Evolutionary conservation across 2,329 filamentous ascomycete genomes (phyloP).

Genomic region (Coniochaeta ligniaria): DNA sequence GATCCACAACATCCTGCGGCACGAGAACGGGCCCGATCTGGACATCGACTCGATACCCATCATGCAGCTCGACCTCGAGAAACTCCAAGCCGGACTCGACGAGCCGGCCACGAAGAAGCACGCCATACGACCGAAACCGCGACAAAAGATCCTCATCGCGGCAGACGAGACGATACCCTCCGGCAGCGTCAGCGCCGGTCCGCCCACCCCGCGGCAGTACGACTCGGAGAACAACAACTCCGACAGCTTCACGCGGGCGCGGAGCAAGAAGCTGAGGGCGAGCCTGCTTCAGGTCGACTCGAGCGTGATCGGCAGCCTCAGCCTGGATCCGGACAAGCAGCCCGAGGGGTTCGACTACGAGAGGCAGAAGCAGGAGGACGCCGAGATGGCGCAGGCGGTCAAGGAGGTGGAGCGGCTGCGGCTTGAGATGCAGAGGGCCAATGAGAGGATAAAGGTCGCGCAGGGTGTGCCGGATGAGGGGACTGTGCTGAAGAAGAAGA

Average conservation of each 20-base stretch:
- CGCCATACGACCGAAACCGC: conserved; percentile 31
- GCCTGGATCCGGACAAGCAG: conserved; percentile 48
- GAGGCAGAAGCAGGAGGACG: conserved; percentile 66
- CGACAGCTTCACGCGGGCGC: conserved; percentile 40
- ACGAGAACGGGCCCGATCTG: conserved; percentile 67
- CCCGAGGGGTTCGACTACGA: conserved; percentile 48
- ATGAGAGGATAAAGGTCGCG: conserved; percentile 65
- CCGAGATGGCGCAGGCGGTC: conserved; percentile 83
- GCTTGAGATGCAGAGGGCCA: conserved; percentile 81
- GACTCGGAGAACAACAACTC: conserved; percentile 49
- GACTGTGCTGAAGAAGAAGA: conserved; percentile 59
- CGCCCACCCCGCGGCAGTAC: conserved; percentile 41
- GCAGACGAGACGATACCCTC: conserved; percentile 63
- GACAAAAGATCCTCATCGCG: conserved; percentile 59
- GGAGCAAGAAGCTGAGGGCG: conserved; percentile 46
- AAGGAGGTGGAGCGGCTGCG: conserved; percentile 80
- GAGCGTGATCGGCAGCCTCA: conserved; percentile 67
- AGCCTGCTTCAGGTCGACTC: conserved; percentile 79
- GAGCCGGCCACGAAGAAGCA: conserved; percentile 9
- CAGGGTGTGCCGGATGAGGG: conserved; percentile 61
- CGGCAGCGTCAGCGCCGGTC: conserved; percentile 33
- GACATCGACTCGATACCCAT: conserved; percentile 95
- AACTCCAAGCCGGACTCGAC: conserved; percentile 27
- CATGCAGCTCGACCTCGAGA: conserved; percentile 78
- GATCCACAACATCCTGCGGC: conserved; percentile 68